Evolutionary conservation across 306 rosid genomes (phyloP).

Genomic region (Rosa lucieae): DNA sequence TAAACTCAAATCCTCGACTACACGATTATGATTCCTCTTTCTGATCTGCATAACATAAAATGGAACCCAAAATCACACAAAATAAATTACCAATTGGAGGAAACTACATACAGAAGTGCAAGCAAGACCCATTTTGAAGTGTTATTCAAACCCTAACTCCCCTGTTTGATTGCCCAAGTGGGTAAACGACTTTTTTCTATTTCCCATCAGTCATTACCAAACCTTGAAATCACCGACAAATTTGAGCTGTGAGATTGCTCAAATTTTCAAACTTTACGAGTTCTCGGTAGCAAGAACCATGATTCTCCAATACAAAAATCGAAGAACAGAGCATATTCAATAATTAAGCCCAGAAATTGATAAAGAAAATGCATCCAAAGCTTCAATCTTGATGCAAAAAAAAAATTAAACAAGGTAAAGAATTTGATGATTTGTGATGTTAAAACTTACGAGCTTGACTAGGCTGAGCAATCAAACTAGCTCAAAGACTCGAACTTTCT

Average conservation of each 20-base stretch:
- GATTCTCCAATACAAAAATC: background rate
- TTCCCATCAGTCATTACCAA: background rate
- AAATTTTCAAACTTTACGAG: background rate
- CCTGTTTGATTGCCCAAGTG: conserved; percentile 9
- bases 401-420: background rate
- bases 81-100: conserved; percentile 2
- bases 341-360: background rate
- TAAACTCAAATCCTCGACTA: conserved; percentile 29
- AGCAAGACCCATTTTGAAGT: conserved; percentile 2
- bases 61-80: background rate
- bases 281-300: background rate
- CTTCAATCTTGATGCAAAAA: background rate
- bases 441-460: background rate
- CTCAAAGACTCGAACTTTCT: conserved; percentile 21
- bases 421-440: background rate
- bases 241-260: conserved; percentile 4
- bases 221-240: background rate
- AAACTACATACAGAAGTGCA: background rate
- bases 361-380: background rate
- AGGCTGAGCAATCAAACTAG: conserved; percentile 28
- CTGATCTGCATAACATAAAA: conserved; percentile 39
- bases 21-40: conserved; percentile 28
- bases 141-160: conserved; percentile 4
- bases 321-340: background rate
- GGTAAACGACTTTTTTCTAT: background rate